Base-by-base conservation (phyloP, 805 yeast species). In the Scheffersomyces stipitis region DNA sequence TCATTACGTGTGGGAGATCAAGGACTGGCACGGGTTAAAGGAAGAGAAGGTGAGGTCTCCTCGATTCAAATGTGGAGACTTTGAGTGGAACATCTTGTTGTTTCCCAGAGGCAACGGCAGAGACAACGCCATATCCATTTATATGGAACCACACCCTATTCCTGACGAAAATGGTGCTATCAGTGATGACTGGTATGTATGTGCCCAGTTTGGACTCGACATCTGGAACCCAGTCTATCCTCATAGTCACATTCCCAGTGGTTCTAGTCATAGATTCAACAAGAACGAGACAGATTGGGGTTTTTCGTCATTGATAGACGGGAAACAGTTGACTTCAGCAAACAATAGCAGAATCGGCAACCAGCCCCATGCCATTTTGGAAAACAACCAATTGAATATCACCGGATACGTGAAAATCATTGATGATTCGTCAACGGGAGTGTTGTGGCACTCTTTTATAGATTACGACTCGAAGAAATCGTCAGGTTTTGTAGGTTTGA, bases 271-370 rank as follows among this genome's bases (percentile, higher is more conserved):
- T 56, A 69, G 99, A 44, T 93, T 87, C 64, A 78, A 73, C 46
- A 70, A 79, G 7, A 66, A 71, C 31, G 95, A 86, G 37, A 77
- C 86, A 1, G 99, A 93, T 59, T 93, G 99, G 99, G 99, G 99
- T 18, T 93, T 93, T 61, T 77, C 90, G 7, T 81, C 81, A 40
- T 81, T 88, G 50, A 65, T 80, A 14, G 91, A 84, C 38, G 51
- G 76, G 20, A 68, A 76, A 28, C 68, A 68, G 42, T 63, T 82
- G 40, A 69, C 67, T 26, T 60, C 60, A 34, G 61, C 60, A n/a
- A 33, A 37, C 35, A 30, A 38, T 37, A 34, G 34, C 15, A 37
- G 30, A 15, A 37, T 18, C 27, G 45, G 22, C 33, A 58, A 60
- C 26, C 56, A 60, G 3, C 35, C 44, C 14, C 52, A 57, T 36